phyloP scores from a whole-genome alignment of 805 yeast species.

The Kazachstania kunashirensis region DNA sequence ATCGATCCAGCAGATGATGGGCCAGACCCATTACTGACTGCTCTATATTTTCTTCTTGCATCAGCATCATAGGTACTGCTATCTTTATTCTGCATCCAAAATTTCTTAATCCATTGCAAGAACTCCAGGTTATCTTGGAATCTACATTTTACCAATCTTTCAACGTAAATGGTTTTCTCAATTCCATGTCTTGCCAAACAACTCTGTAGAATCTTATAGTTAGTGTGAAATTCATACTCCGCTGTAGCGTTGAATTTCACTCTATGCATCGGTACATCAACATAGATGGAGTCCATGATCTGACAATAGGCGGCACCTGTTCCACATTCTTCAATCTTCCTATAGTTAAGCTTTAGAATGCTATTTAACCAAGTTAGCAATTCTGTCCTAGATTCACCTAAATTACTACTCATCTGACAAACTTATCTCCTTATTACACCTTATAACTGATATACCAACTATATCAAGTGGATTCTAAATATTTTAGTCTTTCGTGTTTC shows the following conservation, averaged over 20 bases:
- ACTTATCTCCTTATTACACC: no score
- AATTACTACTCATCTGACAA: slow-evolving; percentile 16
- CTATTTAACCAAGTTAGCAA: slow-evolving; percentile 77
- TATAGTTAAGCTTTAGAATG: slow-evolving; percentile 51
- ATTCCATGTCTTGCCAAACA: slow-evolving; percentile 65
- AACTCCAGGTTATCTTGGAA: slow-evolving; percentile 92
- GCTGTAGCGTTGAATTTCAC: slow-evolving; percentile 62
- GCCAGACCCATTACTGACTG: slow-evolving; percentile 9
- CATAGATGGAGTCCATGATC: slow-evolving; percentile 73
- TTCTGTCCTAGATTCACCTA: slow-evolving; percentile 77
- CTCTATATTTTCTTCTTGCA: slow-evolving; percentile 39
- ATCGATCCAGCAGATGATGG: slow-evolving; percentile 6
- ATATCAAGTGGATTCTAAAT: no score
- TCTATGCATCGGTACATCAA: slow-evolving; percentile 71
- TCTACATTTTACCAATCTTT: slow-evolving; percentile 71
- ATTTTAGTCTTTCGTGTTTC: background rate
- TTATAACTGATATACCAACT: no score
- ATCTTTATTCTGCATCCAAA: slow-evolving; percentile 70
- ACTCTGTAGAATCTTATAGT: slow-evolving; percentile 79
- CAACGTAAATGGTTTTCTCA: slow-evolving; percentile 70
- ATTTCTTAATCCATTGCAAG: slow-evolving; percentile 80
- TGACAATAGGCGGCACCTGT: slow-evolving; percentile 94
- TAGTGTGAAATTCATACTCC: slow-evolving; percentile 69
- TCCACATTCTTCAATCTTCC: slow-evolving; percentile 88
- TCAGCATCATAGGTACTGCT: slow-evolving; percentile 64